These are phyloP conservation scores for Gomphus bonarii DNA, from an alignment of 1,284 basidiomycete species.

Conservation along the genomic window DNA sequence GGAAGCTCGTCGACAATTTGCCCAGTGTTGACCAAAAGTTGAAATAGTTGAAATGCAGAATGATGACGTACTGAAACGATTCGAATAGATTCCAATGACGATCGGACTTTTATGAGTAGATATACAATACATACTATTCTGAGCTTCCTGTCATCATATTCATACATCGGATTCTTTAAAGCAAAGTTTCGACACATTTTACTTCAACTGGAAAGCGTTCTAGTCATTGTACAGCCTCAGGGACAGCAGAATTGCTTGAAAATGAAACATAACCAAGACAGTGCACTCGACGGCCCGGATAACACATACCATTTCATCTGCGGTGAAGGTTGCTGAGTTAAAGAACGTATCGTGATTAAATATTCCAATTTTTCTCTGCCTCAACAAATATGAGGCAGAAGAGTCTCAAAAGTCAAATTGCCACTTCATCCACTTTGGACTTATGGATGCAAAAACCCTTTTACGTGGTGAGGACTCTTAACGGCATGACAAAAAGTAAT, in stretches of 20 bases:
- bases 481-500: not conserved
- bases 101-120: not conserved
- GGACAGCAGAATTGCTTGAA: too few relatives aligned
- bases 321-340: not conserved
- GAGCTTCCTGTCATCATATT: not conserved
- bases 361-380: not conserved
- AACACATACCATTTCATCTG: not conserved
- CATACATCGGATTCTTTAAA: too few relatives aligned
- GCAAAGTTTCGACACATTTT: too few relatives aligned
- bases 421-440: constrained; percentile 85
- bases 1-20: too few relatives aligned
- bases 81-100: not conserved
- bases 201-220: too few relatives aligned
- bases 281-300: not conserved
- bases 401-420: constrained; percentile 15
- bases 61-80: too few relatives aligned
- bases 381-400: not conserved
- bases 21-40: too few relatives aligned
- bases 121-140: not conserved
- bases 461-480: not conserved
- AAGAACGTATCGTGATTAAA: not conserved
- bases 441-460: constrained; percentile 85
- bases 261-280: too few relatives aligned
- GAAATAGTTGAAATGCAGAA: too few relatives aligned
- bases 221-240: too few relatives aligned